Evolutionary conservation across 371 early-diverging fungal genomes (phyloP).

Genomic region (Haplosporangium sp.): DNA sequence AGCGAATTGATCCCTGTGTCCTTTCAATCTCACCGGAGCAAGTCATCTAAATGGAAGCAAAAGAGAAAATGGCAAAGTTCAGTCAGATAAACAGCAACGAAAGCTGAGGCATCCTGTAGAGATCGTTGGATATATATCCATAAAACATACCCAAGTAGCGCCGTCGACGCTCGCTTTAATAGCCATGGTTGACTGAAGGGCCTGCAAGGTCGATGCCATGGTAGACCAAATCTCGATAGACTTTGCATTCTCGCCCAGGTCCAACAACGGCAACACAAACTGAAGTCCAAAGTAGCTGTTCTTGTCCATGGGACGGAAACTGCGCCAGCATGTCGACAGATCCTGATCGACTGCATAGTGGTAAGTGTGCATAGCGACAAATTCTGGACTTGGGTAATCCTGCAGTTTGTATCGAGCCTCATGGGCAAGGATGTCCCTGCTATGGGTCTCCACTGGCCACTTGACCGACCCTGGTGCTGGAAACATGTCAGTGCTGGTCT

Average conservation of each 20-base stretch:
- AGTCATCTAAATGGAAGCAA: constrained; percentile 23
- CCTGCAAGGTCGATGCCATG: constrained; percentile 19
- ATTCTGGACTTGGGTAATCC: constrained; percentile 53
- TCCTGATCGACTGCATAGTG: constrained; percentile 68
- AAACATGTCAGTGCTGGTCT: constrained; percentile 66
- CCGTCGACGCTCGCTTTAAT: constrained; percentile 51
- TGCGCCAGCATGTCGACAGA: constrained; percentile 68
- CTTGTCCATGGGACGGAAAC: constrained; percentile 55
- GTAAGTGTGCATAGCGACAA: constrained; percentile 64
- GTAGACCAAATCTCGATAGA: constrained; percentile 45
- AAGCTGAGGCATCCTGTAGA: background rate
- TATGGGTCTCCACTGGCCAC: constrained; percentile 39
- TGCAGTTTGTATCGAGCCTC: constrained; percentile 49
- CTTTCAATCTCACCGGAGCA: constrained; percentile 28
- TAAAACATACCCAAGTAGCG: constrained; percentile 13
- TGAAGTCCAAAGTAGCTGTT: constrained; percentile 64
- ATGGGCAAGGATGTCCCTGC: constrained; percentile 51
- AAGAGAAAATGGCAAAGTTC: too few species aligned
- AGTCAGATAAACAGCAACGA: background rate
- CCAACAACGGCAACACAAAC: constrained; percentile 57
- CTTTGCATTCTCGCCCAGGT: constrained; percentile 26
- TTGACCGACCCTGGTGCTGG: constrained; percentile 56
- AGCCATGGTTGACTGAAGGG: constrained; percentile 18
- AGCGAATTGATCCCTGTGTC: constrained; percentile 27
- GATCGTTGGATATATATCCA: background rate